Evolutionary conservation across 495 filamentous ascomycete species (phyloP), one percentile per base, ranked within the genome.

Genomic region (Penicillium arizonense): DNA sequence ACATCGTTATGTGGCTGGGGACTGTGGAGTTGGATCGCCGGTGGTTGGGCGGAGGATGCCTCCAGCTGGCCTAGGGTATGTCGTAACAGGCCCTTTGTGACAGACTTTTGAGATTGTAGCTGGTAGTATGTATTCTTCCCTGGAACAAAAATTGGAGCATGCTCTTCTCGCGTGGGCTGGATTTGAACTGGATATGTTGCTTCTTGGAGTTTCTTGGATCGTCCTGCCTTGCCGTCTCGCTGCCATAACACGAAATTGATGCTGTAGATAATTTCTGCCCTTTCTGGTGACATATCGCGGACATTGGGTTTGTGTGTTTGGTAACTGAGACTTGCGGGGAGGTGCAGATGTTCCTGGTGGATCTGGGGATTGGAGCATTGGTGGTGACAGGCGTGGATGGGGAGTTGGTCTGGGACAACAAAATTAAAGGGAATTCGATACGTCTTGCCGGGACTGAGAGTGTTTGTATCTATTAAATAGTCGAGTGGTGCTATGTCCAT

Each of bases 301-400:
- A 6, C 13, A 1, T 28, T 10, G 4, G 16, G 32, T 10, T 49
- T 37, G 11, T 28, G 30, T 2, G 12, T 21, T 6, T 32, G 30
- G n/a, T 43, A 20, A 32, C 38, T 24, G 9, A 55, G 38, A 42
- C 38, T 49, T 20, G 45, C 20, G 11, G 45, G 52, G 4, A 49
- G 37, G 5, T 39, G 44, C 5, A 55, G 38, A n/a, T 55, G 52
- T 55, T 55, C 44, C 11, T 49, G 20, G n/a, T 44, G 39, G 20
- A 49, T 18, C 18, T 48, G 36, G 21, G 20, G 12, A 24, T 55
- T 42, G 26, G 11, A 28, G 45, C 52, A 55, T 35, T 28, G 14
- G 4, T 55, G 52, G 14, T 38, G 20, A 36, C 52, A 49, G 10
- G 45, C 40, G 13, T 55, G 52, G 1, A 44, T 40, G 10, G 52